A percentile compares a stretch with the other conserved stretches of the same genome.
Evolutionary conservation across 495 filamentous ascomycete genomes (phyloP).

Genomic region (Xanthoparmelia taractica): DNA sequence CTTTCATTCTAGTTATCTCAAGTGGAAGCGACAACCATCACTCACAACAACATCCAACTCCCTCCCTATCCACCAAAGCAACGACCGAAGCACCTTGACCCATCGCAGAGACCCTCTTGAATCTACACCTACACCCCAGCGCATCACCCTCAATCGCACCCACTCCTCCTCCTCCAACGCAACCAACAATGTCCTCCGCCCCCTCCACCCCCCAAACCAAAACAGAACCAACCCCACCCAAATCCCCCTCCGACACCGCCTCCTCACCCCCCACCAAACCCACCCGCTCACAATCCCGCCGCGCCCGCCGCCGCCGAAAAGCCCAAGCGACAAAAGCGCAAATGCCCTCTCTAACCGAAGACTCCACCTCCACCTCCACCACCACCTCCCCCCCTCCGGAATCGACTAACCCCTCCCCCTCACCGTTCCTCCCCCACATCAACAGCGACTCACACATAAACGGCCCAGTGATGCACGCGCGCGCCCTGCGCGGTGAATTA

Average conservation of each 20-base stretch:
- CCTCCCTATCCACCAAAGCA: background rate
- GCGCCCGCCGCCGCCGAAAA: constrained; percentile 25
- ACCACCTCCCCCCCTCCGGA: constrained; percentile 36
- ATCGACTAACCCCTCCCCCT: too few relatives aligned
- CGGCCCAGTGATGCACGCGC: too few relatives aligned
- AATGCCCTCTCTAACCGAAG: constrained; percentile 13
- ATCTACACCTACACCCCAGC: background rate
- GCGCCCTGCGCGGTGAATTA: too few relatives aligned
- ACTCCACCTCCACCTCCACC: constrained; percentile 30
- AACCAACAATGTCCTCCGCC: constrained; percentile 20
- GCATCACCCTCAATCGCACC: background rate
- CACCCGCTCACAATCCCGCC: constrained; percentile 28
- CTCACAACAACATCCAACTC: background rate
- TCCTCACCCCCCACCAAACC: constrained; percentile 22
- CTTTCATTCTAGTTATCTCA: background rate
- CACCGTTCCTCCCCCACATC: too few relatives aligned
- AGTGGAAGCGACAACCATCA: too few relatives aligned
- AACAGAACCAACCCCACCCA: constrained; percentile 18
- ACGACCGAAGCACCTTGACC: background rate
- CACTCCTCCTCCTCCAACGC: background rate
- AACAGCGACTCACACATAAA: constrained; percentile 35
- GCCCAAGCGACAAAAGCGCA: constrained; percentile 7
- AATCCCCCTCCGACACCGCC: too few relatives aligned
- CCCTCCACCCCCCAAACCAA: constrained; percentile 9
- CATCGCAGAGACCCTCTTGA: background rate